Conservation (phyloP, 352 stramenopile species). For the Phytopythium ostracodes region DNA sequence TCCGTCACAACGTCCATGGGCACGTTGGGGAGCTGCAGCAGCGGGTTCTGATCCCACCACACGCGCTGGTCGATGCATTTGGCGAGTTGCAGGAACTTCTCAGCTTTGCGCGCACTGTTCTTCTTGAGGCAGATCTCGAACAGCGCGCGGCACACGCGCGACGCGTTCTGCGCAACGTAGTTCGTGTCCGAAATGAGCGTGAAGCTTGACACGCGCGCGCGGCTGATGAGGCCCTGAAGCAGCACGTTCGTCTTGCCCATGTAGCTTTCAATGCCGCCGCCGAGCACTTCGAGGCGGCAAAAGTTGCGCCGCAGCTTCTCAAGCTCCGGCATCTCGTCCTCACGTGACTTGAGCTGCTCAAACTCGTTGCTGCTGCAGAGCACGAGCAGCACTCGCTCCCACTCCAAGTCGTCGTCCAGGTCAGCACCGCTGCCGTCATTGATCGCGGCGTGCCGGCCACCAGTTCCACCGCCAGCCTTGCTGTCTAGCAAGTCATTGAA, state of each 20-base stretch:
- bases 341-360: conserved; percentile 93
- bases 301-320: conserved; percentile 90
- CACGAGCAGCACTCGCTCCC: conserved; percentile 67
- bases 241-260: conserved; percentile 97
- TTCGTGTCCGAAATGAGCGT: conserved; percentile 99
- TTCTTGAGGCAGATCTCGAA: conserved; percentile 98
- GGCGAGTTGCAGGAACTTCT: conserved; percentile 94
- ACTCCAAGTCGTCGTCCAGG: conserved; percentile 48
- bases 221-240: conserved; percentile 84
- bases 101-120: conserved; percentile 75
- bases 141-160: conserved; percentile 94
- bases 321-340: conserved; percentile 93
- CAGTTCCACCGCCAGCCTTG: conserved; percentile 28
- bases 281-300: conserved; percentile 87
- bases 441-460: conserved; percentile 7
- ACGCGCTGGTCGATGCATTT: conserved; percentile 97
- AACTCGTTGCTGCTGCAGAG: conserved; percentile 92
- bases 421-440: conserved; percentile 10
- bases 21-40: conserved; percentile 92
- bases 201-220: conserved; percentile 90
- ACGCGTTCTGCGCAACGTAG: conserved; percentile 99
- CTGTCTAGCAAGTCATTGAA: conserved; percentile 95
- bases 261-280: conserved; percentile 89
- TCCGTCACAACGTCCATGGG: conserved; percentile 86
- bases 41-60: conserved; percentile 95